A percentile compares a stretch with the other conserved stretches of the same genome.
These are phyloP conservation scores for Neopestalotiopsis sp. DNA, from an alignment of 2,329 filamentous ascomycete species.

Conservation along the genomic window DNA sequence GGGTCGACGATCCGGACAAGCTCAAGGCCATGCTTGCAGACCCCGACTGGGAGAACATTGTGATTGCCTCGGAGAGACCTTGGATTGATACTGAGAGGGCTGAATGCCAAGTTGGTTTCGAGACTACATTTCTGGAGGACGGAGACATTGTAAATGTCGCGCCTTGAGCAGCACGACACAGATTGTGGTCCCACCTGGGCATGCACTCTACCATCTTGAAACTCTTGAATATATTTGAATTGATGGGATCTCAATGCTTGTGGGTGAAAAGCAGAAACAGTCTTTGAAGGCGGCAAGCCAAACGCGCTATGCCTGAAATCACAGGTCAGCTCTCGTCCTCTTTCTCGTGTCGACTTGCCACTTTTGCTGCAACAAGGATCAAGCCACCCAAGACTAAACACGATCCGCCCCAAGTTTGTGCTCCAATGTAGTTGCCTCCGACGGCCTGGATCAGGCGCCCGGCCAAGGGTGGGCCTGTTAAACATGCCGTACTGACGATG, in stretches of 20 bases:
- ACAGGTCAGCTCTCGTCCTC: no score
- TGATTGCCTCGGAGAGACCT: slow-evolving; percentile 3
- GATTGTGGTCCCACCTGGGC: no score
- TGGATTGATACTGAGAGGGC: slow-evolving; percentile 19
- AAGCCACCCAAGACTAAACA: no score
- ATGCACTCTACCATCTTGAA: no score
- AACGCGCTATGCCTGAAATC: no score
- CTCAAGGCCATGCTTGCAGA: slow-evolving; percentile 15
- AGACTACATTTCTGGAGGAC: slow-evolving; percentile 26
- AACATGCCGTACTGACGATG: not conserved
- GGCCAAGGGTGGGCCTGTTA: not conserved
- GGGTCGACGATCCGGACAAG: slow-evolving; percentile 18
- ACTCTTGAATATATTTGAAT: no score
- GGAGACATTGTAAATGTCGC: slow-evolving; percentile 16
- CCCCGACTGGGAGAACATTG: slow-evolving; percentile 13
- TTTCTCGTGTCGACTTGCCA: no score
- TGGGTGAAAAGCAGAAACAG: no score
- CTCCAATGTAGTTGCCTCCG: not conserved
- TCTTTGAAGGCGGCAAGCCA: no score
- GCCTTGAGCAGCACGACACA: not conserved
- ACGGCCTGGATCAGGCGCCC: not conserved
- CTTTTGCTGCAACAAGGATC: no score
- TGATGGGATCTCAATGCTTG: no score
- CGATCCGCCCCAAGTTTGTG: not conserved
- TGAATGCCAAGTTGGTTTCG: slow-evolving; percentile 14